phyloP scores from a whole-genome alignment of 352 stramenopile species.

The Phytophthora syringae region DNA sequence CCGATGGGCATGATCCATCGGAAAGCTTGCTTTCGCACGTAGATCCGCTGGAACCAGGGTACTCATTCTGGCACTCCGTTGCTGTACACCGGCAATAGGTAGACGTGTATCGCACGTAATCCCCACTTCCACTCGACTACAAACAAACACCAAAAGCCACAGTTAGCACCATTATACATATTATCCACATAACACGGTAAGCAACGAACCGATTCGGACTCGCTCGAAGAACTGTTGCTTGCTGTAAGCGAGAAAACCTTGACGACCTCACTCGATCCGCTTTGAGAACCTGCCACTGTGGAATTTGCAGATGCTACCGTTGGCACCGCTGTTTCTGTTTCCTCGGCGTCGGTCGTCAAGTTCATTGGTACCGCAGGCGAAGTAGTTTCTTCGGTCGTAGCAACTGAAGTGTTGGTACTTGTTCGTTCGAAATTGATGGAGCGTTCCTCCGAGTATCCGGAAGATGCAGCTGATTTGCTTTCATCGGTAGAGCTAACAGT shows the following conservation, averaged over 20 bases:
- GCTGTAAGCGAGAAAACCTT: slow-evolving; percentile 37
- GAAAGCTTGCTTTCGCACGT: slow-evolving; percentile 56
- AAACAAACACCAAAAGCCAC: slow-evolving; percentile 12
- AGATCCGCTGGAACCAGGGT: slow-evolving; percentile 45
- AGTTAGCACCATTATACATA: slow-evolving; percentile 3
- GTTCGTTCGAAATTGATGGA: slow-evolving; percentile 2
- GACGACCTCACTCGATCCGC: slow-evolving; percentile 16
- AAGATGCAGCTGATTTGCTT: slow-evolving; percentile 5
- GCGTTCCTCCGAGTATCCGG: slow-evolving; percentile 17
- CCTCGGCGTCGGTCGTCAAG: slow-evolving; percentile 1
- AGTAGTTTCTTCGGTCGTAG: slow-evolving; percentile 7
- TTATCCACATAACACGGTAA: background rate
- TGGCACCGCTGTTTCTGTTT: slow-evolving; percentile 21
- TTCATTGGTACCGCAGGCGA: slow-evolving; percentile 5
- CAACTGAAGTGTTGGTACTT: slow-evolving; percentile 4
- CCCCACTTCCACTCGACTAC: slow-evolving; percentile 21
- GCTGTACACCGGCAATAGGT: slow-evolving; percentile 73
- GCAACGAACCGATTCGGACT: slow-evolving; percentile 31
- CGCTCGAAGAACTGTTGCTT: slow-evolving; percentile 33
- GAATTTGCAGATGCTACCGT: slow-evolving; percentile 28
- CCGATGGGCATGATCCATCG: slow-evolving; percentile 58
- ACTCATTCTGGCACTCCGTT: slow-evolving; percentile 76
- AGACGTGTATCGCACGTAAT: slow-evolving; percentile 55
- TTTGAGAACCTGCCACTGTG: slow-evolving; percentile 7
- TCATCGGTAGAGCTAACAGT: slow-evolving; percentile 14